A percentile compares a stretch with the other conserved stretches of the same genome.
phyloP scores from a whole-genome alignment of 495 filamentous ascomycete genomes.

The Neurospora sp. region DNA sequence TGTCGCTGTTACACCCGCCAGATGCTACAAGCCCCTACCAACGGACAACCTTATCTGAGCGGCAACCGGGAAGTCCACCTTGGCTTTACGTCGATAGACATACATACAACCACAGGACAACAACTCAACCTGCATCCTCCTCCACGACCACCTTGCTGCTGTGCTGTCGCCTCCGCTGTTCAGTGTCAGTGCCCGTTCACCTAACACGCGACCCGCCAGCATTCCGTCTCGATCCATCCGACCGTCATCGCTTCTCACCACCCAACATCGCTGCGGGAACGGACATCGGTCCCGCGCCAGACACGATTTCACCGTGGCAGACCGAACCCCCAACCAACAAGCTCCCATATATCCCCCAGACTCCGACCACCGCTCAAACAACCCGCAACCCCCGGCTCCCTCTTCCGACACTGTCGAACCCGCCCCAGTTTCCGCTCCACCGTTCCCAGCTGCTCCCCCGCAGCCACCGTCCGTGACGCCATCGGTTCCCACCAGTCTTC shows the following conservation, averaged over 20 bases:
- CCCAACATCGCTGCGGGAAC: conserved; percentile 15
- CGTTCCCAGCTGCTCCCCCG: conserved; percentile 11
- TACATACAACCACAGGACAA: not conserved
- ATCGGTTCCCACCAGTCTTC: not conserved
- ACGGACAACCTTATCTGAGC: not conserved
- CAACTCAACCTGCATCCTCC: not conserved
- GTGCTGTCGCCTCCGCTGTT: not conserved
- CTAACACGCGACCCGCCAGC: not conserved
- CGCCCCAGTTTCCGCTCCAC: conserved; percentile 10
- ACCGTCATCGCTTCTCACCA: conserved; percentile 1
- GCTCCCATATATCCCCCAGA: conserved; percentile 14
- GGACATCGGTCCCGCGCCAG: conserved; percentile 18
- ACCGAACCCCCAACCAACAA: conserved; percentile 18
- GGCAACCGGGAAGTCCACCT: not conserved
- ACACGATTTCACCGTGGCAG: conserved; percentile 24
- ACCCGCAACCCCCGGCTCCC: conserved; percentile 26
- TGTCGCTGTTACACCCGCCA: not conserved
- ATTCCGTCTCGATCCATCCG: not conserved
- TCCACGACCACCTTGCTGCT: not conserved
- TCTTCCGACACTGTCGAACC: conserved; percentile 29
- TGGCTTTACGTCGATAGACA: not conserved
- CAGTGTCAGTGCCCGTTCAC: not conserved
- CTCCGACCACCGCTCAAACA: conserved; percentile 35
- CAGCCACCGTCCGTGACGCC: conserved; percentile 7
- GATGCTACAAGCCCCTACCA: not conserved